A percentile compares a stretch with the other conserved stretches of the same genome.
phyloP scores from a whole-genome alignment of 2,329 filamentous ascomycete genomes.

The Pyrenochaeta sp. region DNA sequence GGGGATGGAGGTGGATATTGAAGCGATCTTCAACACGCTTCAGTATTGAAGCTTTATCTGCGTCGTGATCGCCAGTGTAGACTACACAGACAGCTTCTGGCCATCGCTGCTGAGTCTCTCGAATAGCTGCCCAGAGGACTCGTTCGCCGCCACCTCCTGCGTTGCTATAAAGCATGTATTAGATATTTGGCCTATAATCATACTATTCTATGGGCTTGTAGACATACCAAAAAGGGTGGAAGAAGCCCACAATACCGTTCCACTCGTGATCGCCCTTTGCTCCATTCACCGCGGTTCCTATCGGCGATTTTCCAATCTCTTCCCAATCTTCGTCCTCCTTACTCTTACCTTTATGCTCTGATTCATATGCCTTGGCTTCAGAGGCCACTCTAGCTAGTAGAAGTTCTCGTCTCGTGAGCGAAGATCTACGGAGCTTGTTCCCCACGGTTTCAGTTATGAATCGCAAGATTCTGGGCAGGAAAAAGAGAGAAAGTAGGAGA shows the following conservation, averaged over 20 bases:
- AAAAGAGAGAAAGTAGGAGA: constrained; percentile 26
- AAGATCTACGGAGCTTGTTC: constrained; percentile 39
- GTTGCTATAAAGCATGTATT: constrained; percentile 70
- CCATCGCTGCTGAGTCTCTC: constrained; percentile 87
- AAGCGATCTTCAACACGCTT: constrained; percentile 81
- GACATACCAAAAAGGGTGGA: constrained; percentile 92
- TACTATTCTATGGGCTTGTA: neutral
- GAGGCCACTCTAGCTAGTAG: constrained; percentile 40
- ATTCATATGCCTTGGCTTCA: constrained; percentile 36
- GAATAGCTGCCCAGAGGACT: constrained; percentile 94
- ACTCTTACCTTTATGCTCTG: constrained; percentile 21
- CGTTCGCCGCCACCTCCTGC: constrained; percentile 94
- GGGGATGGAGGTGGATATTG: constrained; percentile 86
- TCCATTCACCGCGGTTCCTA: constrained; percentile 55
- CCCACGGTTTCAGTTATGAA: constrained; percentile 38
- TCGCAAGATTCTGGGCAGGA: constrained; percentile 37
- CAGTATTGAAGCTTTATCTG: constrained; percentile 80
- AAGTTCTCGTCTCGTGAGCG: constrained; percentile 41
- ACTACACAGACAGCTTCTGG: constrained; percentile 88
- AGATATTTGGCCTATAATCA: constrained; percentile 19
- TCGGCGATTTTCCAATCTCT: constrained; percentile 65
- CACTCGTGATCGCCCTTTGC: constrained; percentile 66
- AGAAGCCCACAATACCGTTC: constrained; percentile 91
- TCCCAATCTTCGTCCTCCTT: constrained; percentile 72
- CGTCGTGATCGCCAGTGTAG: constrained; percentile 94